phyloP scores from a whole-genome alignment of 257 asterid genomes.

The Sherardia arvensis region DNA sequence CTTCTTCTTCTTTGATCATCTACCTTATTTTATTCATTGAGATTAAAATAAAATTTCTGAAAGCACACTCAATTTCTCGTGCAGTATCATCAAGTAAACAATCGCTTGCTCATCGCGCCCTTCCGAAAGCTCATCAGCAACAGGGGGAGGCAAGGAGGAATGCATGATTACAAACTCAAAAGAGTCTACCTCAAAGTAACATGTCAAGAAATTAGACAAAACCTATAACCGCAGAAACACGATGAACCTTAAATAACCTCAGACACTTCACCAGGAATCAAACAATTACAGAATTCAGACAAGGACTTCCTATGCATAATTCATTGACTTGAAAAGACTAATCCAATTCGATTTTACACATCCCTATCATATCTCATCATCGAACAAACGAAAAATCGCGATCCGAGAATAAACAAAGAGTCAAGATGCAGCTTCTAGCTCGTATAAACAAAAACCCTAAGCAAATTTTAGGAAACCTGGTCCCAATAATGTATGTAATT shows the following conservation, averaged over 20 bases:
- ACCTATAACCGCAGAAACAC: constrained; percentile 11
- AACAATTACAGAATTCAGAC: background rate
- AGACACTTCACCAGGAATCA: background rate
- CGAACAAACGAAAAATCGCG: background rate
- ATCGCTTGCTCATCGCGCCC: constrained; percentile 37
- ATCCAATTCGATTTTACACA: background rate
- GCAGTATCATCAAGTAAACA: constrained; percentile 19
- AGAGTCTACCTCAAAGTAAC: no score
- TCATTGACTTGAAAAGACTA: no score
- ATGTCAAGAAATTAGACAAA: no score
- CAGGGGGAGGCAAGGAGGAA: constrained; percentile 27
- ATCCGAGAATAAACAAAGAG: background rate
- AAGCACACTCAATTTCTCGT: no score
- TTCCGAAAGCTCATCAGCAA: constrained; percentile 14
- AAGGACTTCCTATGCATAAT: no score
- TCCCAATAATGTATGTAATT: background rate
- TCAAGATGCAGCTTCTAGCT: background rate
- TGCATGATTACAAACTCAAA: constrained; percentile 32
- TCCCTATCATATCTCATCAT: background rate
- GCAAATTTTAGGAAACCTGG: background rate
- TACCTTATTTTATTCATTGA: no score
- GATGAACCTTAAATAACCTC: constrained; percentile 5
- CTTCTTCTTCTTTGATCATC: no score
- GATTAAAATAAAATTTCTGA: no score
- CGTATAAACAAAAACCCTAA: background rate